Percentiles rank a stretch among this genome's conserved stretches.
phyloP scores from a whole-genome alignment of 805 yeast species.

The Cyberlindnera bimundalis region DNA sequence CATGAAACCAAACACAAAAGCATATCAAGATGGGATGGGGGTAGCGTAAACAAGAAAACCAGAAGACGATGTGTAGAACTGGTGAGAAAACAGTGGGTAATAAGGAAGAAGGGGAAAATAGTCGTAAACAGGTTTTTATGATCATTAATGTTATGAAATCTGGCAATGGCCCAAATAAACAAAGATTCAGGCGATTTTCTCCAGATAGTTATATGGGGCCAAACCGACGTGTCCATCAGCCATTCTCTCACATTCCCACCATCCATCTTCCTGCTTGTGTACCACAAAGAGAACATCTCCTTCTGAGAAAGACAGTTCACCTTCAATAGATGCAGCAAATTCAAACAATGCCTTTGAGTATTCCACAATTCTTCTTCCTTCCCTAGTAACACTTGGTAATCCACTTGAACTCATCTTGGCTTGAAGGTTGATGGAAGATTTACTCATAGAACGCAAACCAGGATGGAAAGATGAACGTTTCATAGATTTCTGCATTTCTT shows the following conservation, averaged over 20 bases:
- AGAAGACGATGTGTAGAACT: too few relatives aligned
- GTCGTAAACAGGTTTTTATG: background rate
- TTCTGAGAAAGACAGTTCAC: constrained; percentile 56
- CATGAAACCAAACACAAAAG: too few relatives aligned
- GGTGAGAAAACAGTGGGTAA: too few relatives aligned
- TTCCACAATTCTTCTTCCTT: constrained; percentile 50
- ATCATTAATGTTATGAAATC: too few relatives aligned
- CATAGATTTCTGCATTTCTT: constrained; percentile 7
- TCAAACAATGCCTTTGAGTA: constrained; percentile 55
- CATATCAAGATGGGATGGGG: too few relatives aligned
- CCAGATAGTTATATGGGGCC: constrained; percentile 60
- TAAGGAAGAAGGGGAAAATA: too few relatives aligned
- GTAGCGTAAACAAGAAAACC: too few relatives aligned
- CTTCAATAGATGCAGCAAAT: constrained; percentile 57
- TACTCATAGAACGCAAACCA: constrained; percentile 25
- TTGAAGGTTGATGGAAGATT: constrained; percentile 25
- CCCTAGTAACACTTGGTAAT: constrained; percentile 46
- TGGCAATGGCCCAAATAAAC: too few relatives aligned
- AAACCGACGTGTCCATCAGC: constrained; percentile 42
- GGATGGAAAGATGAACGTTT: constrained; percentile 29
- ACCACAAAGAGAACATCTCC: constrained; percentile 53
- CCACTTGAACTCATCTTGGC: constrained; percentile 28
- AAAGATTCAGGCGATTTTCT: constrained; percentile 10
- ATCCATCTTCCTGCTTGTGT: constrained; percentile 62
- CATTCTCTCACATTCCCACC: constrained; percentile 69